Evolutionary conservation across 768 basidiomycete genomes (phyloP).

Genomic region (Infundibulicybe gibba): DNA sequence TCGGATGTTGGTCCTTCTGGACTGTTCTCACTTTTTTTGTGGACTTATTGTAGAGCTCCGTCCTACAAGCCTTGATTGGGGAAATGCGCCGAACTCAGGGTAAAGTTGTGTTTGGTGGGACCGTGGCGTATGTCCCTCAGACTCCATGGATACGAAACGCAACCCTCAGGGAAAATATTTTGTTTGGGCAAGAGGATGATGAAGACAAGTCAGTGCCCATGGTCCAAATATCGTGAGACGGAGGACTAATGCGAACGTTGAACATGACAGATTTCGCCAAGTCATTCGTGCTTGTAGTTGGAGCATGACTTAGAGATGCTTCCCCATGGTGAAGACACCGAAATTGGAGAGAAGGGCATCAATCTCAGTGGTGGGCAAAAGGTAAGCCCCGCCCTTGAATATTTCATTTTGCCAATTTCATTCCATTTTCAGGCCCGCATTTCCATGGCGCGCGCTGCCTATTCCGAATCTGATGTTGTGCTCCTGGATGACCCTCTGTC

Average conservation of each 20-base stretch:
- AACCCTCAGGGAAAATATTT: constrained; percentile 68
- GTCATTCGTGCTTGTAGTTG: constrained; percentile 65
- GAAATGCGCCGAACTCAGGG: constrained; percentile 67
- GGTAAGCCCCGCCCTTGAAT: constrained; percentile 7
- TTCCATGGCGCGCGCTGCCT: constrained; percentile 73
- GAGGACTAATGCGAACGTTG: background rate
- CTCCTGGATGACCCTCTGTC: constrained; percentile 81
- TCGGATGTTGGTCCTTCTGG: background rate
- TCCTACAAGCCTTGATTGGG: constrained; percentile 55
- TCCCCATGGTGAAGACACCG: constrained; percentile 64
- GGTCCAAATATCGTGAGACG: background rate
- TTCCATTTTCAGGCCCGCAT: constrained; percentile 54
- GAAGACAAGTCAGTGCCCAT: constrained; percentile 38
- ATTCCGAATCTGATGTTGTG: constrained; percentile 68
- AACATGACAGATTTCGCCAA: constrained; percentile 42
- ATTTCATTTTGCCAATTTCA: background rate
- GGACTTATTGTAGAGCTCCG: constrained; percentile 37
- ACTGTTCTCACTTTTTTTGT: background rate
- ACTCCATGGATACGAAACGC: constrained; percentile 65
- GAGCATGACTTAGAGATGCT: constrained; percentile 70
- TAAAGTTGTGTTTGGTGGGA: constrained; percentile 49
- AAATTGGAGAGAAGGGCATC: constrained; percentile 78
- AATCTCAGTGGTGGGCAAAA: constrained; percentile 55
- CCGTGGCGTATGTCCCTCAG: constrained; percentile 58
- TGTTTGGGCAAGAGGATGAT: constrained; percentile 67